phyloP scores from a whole-genome alignment of 2,329 filamentous ascomycete genomes.

The Sclerotinia subarctica region DNA sequence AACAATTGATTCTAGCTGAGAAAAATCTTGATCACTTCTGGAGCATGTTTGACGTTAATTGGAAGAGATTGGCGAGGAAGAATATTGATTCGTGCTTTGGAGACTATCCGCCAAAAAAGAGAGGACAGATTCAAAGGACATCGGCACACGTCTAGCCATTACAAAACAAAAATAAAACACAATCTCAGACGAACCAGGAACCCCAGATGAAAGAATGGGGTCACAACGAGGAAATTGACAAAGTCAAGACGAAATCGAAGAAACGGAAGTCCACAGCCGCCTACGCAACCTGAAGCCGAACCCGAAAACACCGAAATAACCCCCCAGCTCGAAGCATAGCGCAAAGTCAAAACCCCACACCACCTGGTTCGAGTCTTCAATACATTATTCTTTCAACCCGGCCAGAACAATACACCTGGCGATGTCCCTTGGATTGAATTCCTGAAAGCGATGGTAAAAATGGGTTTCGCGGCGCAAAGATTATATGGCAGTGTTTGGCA shows the following conservation, averaged over 20 bases:
- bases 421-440: background rate
- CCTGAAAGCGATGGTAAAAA: background rate
- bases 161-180: too few relatives aligned
- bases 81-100: background rate
- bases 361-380: background rate
- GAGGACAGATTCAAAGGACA: background rate
- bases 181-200: background rate
- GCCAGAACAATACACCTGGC: background rate
- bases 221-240: background rate
- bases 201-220: too few relatives aligned
- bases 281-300: background rate
- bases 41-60: background rate
- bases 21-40: background rate
- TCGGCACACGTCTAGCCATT: too few relatives aligned
- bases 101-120: background rate
- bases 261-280: background rate
- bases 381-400: background rate
- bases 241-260: background rate
- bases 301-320: background rate
- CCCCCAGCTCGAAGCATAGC: background rate
- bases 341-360: background rate
- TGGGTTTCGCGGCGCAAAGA: background rate
- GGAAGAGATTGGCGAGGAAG: background rate
- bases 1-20: background rate
- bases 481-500: background rate